phyloP scores from a whole-genome alignment of 169 alveolate genomes.

The Cryptosporidium muris region DNA sequence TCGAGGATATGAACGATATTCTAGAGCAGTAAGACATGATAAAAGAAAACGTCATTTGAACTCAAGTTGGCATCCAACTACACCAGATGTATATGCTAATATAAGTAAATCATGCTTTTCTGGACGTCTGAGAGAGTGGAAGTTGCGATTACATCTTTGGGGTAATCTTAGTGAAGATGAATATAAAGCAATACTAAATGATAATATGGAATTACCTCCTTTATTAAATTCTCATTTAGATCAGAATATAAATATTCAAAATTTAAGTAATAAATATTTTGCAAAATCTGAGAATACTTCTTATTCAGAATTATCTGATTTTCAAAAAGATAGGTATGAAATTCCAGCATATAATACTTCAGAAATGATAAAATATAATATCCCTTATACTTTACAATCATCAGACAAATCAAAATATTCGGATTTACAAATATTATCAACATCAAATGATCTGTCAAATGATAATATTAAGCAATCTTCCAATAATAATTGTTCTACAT shows the following conservation, averaged over 20 bases:
- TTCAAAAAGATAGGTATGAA: too few species aligned
- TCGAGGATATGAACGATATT: constrained; percentile 46
- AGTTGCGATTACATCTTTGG: constrained; percentile 64
- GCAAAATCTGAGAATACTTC: too few species aligned
- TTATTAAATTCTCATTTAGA: not conserved
- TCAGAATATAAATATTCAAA: too few species aligned
- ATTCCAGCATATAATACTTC: too few species aligned
- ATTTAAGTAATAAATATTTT: too few species aligned
- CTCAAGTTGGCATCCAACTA: constrained; percentile 52
- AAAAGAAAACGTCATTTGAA: constrained; percentile 20
- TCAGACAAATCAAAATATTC: too few species aligned
- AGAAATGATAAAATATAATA: too few species aligned
- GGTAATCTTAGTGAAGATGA: constrained; percentile 50
- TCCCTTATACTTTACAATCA: too few species aligned
- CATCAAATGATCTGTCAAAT: too few species aligned
- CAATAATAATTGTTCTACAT: not conserved
- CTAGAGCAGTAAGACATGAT: constrained; percentile 47
- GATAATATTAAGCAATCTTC: not conserved
- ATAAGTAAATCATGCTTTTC: constrained; percentile 59
- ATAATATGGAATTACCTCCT: constrained; percentile 45
- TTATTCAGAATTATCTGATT: too few species aligned
- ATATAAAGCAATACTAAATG: constrained; percentile 9
- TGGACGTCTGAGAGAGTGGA: constrained; percentile 65
- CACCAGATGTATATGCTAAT: constrained; percentile 34
- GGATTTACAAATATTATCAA: too few species aligned